Conservation (phyloP, 495 filamentous ascomycete genomes). For the Podospora conica region DNA sequence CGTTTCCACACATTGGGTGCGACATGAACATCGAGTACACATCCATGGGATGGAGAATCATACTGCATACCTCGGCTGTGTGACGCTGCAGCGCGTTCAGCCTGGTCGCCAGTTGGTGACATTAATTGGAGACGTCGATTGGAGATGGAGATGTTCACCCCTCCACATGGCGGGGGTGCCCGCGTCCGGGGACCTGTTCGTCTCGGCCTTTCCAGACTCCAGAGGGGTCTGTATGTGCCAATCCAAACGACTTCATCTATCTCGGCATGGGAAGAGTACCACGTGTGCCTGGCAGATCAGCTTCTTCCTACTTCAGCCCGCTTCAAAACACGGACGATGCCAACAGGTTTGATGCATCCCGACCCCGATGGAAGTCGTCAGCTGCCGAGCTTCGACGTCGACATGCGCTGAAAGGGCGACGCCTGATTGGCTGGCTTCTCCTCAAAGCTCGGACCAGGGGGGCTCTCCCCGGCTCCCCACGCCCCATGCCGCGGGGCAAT, state of each 20-base stretch:
- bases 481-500: background rate
- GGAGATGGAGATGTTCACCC: background rate
- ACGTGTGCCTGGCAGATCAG: too few relatives aligned
- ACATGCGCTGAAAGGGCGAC: background rate
- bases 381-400: background rate
- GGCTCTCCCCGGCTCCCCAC: background rate
- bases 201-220: background rate
- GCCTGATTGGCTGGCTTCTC: constrained; percentile 6
- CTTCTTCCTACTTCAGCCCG: too few relatives aligned
- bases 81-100: background rate
- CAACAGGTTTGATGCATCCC: too few relatives aligned
- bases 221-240: too few relatives aligned
- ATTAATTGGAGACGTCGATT: background rate
- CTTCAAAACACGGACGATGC: too few relatives aligned
- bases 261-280: too few relatives aligned
- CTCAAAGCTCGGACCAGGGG: background rate
- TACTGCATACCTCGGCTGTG: too few relatives aligned
- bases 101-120: too few relatives aligned
- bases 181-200: background rate
- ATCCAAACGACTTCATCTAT: too few relatives aligned
- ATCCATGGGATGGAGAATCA: too few relatives aligned
- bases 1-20: background rate
- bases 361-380: too few relatives aligned
- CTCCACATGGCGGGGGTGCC: background rate
- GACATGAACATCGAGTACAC: too few relatives aligned